Evolutionary conservation across 1,284 basidiomycete genomes (phyloP).

Genomic region (Trichosporon inkin): DNA sequence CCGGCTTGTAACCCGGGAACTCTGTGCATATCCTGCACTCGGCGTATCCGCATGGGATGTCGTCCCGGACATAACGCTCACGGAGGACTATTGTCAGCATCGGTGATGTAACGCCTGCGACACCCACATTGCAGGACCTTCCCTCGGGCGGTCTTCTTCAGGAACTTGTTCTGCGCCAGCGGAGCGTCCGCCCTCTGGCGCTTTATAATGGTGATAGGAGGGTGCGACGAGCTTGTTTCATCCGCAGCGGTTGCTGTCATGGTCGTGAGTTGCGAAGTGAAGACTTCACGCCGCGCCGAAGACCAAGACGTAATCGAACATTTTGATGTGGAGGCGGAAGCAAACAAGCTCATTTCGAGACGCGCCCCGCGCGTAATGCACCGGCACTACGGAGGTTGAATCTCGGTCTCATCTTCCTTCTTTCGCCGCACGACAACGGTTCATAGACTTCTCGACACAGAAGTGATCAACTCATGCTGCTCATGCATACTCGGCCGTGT

Average conservation of each 20-base stretch:
- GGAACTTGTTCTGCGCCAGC: constrained; percentile 78
- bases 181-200: constrained; percentile 67
- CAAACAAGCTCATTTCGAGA: neutral
- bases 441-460: too few relatives aligned
- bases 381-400: too few relatives aligned
- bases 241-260: constrained; percentile 25
- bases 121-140: constrained; percentile 81
- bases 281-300: neutral
- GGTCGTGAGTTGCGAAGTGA: neutral
- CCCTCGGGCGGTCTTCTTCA: constrained; percentile 89
- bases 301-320: neutral
- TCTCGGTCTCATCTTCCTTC: too few relatives aligned
- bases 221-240: constrained; percentile 21
- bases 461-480: too few relatives aligned
- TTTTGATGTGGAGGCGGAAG: constrained; percentile 9
- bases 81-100: constrained; percentile 62
- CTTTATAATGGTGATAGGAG: constrained; percentile 68
- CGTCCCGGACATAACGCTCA: constrained; percentile 89
- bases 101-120: too few relatives aligned
- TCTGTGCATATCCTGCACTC: constrained; percentile 62
- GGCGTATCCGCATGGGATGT: constrained; percentile 84
- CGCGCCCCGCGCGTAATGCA: too few relatives aligned
- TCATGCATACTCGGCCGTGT: too few relatives aligned
- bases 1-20: constrained; percentile 49
- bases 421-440: too few relatives aligned